phyloP scores from a whole-genome alignment of 208 protist species.

The Tritrichomonas foetus region DNA sequence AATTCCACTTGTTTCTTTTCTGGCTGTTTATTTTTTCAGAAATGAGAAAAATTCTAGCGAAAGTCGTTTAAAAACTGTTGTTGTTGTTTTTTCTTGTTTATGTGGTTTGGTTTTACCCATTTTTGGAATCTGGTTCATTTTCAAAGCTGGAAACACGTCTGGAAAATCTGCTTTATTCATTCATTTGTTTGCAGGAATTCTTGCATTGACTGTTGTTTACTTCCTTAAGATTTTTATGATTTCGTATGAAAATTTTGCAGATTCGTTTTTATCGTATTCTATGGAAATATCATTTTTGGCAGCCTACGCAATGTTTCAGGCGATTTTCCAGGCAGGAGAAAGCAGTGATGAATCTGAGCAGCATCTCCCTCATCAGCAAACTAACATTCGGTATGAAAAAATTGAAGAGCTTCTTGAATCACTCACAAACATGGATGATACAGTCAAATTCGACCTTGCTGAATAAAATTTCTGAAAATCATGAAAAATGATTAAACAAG shows the following conservation, averaged over 20 bases:
- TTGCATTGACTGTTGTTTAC: not conserved
- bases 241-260: not conserved
- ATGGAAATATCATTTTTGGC: not conserved
- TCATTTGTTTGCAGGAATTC: not conserved
- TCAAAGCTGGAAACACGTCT: not conserved
- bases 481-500: no score
- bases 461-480: no score
- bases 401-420: no score
- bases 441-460: no score
- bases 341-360: not conserved
- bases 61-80: not conserved
- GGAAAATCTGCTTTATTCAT: not conserved
- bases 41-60: no score
- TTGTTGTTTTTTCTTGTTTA: not conserved
- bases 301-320: not conserved
- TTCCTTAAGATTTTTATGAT: not conserved
- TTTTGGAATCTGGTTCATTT: not conserved
- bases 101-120: not conserved
- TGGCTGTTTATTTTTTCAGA: not conserved
- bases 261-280: not conserved
- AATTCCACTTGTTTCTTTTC: not conserved
- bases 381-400: no score
- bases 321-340: not conserved
- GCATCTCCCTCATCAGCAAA: no score
- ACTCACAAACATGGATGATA: no score